Percentiles rank a stretch among this genome's conserved stretches.
These are phyloP conservation scores for Piper longum DNA, from an alignment of 164 flowering plant genomes.

Conservation along the genomic window DNA sequence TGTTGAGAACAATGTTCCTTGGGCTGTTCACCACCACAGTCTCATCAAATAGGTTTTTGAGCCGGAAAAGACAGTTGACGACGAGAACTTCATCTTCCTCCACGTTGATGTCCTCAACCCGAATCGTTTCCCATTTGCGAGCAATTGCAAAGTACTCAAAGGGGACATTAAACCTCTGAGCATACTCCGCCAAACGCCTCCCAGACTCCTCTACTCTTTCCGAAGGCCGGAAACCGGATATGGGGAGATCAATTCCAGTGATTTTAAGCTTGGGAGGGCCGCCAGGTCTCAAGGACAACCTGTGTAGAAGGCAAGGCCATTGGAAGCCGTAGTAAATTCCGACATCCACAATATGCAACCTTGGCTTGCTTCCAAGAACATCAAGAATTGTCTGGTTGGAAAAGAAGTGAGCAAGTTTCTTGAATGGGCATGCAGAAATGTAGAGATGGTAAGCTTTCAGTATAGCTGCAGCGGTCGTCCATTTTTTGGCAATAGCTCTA, in stretches of 20 bases:
- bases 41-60: slow-evolving; percentile 52
- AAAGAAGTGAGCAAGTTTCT: slow-evolving; percentile 46
- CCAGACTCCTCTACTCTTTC: slow-evolving; percentile 75
- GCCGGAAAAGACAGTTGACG: slow-evolving; percentile 51
- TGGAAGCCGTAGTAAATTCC: slow-evolving; percentile 87
- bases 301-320: slow-evolving; percentile 74
- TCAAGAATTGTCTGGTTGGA: slow-evolving; percentile 38
- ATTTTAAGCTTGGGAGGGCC: slow-evolving; percentile 76
- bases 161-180: slow-evolving; percentile 53
- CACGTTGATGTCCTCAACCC: slow-evolving; percentile 52
- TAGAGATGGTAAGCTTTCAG: slow-evolving; percentile 62
- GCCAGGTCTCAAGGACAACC: slow-evolving; percentile 36
- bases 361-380: slow-evolving; percentile 21
- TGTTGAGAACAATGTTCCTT: slow-evolving; percentile 36
- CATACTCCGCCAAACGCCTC: slow-evolving; percentile 51
- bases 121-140: slow-evolving; percentile 64
- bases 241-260: slow-evolving; percentile 81
- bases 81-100: slow-evolving; percentile 49
- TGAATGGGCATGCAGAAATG: slow-evolving; percentile 69
- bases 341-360: slow-evolving; percentile 69
- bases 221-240: slow-evolving; percentile 80
- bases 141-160: slow-evolving; percentile 68
- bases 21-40: slow-evolving; percentile 49
- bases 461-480: slow-evolving; percentile 46
- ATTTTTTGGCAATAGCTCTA: slow-evolving; percentile 33